These are phyloP conservation scores for Paramecium sonneborni DNA, from an alignment of 73 alveolate genomes.

Conservation along the genomic window DNA sequence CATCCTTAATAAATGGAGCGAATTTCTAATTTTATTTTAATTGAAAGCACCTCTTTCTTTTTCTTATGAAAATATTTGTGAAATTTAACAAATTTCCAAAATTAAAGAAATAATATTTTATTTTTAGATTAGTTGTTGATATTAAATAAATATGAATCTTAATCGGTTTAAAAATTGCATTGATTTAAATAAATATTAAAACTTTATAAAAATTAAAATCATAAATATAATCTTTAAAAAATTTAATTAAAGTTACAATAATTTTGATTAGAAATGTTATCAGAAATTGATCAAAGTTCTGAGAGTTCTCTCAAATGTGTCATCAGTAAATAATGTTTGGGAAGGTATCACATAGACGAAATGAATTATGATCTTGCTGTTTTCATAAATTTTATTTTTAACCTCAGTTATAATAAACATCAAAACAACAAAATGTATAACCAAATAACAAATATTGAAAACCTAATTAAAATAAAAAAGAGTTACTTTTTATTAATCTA, in stretches of 20 bases:
- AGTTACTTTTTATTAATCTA: not conserved
- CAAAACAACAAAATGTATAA: not conserved
- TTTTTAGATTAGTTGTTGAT: too few relatives aligned
- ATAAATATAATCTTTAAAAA: not conserved
- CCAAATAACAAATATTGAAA: not conserved
- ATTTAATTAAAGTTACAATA: not conserved
- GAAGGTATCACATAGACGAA: not conserved
- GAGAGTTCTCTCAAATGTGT: constrained; percentile 9
- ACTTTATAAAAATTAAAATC: not conserved
- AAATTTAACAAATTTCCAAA: too few relatives aligned
- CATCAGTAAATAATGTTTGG: constrained; percentile 17
- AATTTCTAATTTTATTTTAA: too few relatives aligned
- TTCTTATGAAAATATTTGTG: too few relatives aligned
- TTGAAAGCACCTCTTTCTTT: too few relatives aligned
- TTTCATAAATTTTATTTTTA: not conserved
- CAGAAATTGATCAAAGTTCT: constrained; percentile 20
- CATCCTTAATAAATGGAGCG: too few relatives aligned
- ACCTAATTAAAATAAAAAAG: not conserved
- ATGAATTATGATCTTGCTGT: not conserved
- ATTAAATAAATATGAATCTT: too few relatives aligned
- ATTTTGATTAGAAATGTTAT: not conserved
- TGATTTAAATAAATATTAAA: too few relatives aligned
- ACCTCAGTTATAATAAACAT: not conserved
- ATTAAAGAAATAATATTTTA: too few relatives aligned
- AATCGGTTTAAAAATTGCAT: too few relatives aligned